A percentile compares a stretch with the other conserved stretches of the same genome.
phyloP scores from a whole-genome alignment of 2,329 filamentous ascomycete species.

The Fusarium sambucinum region DNA sequence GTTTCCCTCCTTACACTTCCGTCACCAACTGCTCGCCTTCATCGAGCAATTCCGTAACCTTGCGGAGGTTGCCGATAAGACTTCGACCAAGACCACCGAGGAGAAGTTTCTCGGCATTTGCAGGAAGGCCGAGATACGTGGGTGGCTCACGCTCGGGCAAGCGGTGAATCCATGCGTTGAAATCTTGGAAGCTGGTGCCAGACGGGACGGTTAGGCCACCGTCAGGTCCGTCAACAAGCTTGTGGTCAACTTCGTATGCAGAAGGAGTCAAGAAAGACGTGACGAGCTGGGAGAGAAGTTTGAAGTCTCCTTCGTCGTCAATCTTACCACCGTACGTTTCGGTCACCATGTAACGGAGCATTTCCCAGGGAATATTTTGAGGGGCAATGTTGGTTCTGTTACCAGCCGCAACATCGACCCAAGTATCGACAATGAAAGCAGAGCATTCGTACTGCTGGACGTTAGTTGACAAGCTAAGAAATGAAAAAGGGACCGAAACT shows the following conservation, averaged over 20 bases:
- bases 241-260: conserved; percentile 93
- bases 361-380: conserved; percentile 94
- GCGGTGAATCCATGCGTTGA: conserved; percentile 89
- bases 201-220: conserved; percentile 80
- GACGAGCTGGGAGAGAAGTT: conserved; percentile 78
- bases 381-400: conserved; percentile 94
- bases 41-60: conserved; percentile 88
- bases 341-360: conserved; percentile 88
- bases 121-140: conserved; percentile 91
- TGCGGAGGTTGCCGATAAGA: conserved; percentile 85
- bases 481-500: conserved; percentile 58
- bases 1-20: conserved; percentile 58
- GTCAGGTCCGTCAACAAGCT: conserved; percentile 77
- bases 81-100: conserved; percentile 88
- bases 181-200: conserved; percentile 85
- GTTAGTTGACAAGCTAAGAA: not conserved
- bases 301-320: conserved; percentile 88
- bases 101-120: conserved; percentile 95
- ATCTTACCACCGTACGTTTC: conserved; percentile 99
- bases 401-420: conserved; percentile 85
- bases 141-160: conserved; percentile 96
- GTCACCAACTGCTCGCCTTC: conserved; percentile 92
- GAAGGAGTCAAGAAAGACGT: conserved; percentile 82
- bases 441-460: conserved; percentile 88
- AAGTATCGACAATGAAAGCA: conserved; percentile 93